phyloP scores from a whole-genome alignment of 1,139 yeast genomes.

The Cylindricascospora bacillispora region DNA sequence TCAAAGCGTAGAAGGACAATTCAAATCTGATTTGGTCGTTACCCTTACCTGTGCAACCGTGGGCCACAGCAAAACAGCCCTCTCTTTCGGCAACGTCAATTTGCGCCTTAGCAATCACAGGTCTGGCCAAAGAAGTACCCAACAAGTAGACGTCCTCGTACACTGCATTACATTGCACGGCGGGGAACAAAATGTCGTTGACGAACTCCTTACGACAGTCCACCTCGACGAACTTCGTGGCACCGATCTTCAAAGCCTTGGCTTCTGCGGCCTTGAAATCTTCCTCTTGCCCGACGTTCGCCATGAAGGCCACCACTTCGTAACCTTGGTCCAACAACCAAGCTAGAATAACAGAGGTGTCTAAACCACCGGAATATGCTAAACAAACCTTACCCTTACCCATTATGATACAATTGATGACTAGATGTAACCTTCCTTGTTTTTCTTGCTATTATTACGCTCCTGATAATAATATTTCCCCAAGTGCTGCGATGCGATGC shows the following conservation, averaged over 20 bases:
- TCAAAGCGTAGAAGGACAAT: constrained; percentile 88
- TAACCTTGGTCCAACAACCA: constrained; percentile 97
- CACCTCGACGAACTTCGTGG: constrained; percentile 84
- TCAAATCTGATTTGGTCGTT: constrained; percentile 98
- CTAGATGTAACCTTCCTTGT: no score
- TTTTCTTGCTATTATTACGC: background rate
- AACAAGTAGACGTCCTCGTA: constrained; percentile 92
- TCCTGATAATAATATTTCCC: background rate
- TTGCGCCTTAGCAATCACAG: constrained; percentile 97
- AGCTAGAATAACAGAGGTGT: constrained; percentile 92
- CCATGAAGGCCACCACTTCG: constrained; percentile 95
- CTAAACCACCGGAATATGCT: constrained; percentile 98
- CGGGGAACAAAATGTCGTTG: constrained; percentile 83
- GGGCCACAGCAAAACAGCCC: constrained; percentile 97
- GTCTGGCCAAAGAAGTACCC: constrained; percentile 97
- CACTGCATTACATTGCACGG: constrained; percentile 92
- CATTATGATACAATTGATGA: constrained; percentile 37
- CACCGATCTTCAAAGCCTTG: constrained; percentile 94
- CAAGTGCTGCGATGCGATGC: background rate
- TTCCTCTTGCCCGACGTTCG: constrained; percentile 97
- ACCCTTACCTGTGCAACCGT: constrained; percentile 99
- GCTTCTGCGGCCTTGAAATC: constrained; percentile 95
- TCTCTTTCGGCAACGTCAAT: constrained; percentile 92
- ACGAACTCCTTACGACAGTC: constrained; percentile 95
- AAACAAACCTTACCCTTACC: constrained; percentile 97